These are phyloP conservation scores for Boletellus dicymbophilus DNA, from an alignment of 1,284 basidiomycete species.

Conservation along the genomic window DNA sequence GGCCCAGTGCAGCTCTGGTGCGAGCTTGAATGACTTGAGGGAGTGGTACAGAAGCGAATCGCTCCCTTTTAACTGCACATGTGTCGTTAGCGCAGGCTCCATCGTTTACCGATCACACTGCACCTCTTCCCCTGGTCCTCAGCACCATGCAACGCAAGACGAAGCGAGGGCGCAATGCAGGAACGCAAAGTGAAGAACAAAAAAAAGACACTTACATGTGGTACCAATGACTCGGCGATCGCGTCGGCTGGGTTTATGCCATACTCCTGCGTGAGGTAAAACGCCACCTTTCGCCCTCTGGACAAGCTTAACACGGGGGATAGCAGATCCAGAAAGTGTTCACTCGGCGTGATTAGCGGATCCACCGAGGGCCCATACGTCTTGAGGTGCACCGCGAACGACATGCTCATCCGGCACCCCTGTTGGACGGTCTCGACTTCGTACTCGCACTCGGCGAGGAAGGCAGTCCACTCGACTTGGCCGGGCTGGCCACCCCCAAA, in stretches of 20 bases:
- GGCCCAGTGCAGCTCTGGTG: conserved; percentile 74
- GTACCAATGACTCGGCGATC: conserved; percentile 68
- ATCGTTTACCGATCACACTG: conserved; percentile 13
- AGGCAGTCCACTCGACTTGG: conserved; percentile 75
- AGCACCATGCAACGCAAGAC: not conserved
- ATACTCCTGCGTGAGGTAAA: conserved; percentile 71
- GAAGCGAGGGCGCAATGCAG: not conserved
- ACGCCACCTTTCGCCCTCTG: conserved; percentile 68
- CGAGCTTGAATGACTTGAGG: conserved; percentile 72
- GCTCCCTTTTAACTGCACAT: conserved; percentile 66
- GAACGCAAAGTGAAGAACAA: conserved; percentile 4
- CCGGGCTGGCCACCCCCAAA: conserved; percentile 60
- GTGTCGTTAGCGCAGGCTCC: conserved; percentile 20
- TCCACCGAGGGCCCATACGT: conserved; percentile 65
- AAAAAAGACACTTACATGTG: conserved; percentile 53
- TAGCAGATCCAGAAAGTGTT: conserved; percentile 68
- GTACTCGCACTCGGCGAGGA: conserved; percentile 70
- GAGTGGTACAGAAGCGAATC: conserved; percentile 76
- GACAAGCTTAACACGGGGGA: conserved; percentile 70
- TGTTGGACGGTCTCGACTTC: conserved; percentile 70
- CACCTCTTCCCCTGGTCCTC: not conserved
- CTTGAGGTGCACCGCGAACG: conserved; percentile 70
- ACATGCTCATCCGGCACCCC: conserved; percentile 67
- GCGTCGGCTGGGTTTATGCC: conserved; percentile 71
- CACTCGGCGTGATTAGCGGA: conserved; percentile 69